phyloP scores from a whole-genome alignment of 805 yeast species.

The Ogataea neopini region DNA sequence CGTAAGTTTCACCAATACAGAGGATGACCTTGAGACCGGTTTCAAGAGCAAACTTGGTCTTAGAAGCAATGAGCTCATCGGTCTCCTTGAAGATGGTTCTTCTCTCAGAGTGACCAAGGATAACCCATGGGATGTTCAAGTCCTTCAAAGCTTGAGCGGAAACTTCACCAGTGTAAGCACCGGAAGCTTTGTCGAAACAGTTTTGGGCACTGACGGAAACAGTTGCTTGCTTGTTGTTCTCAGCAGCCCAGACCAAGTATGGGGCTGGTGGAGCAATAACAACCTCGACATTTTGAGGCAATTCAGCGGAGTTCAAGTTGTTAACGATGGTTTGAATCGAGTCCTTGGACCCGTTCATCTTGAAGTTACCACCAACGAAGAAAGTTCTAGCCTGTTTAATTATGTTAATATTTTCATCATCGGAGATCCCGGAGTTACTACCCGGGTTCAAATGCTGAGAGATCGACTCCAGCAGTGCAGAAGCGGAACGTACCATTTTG shows the following conservation, averaged over 20 bases:
- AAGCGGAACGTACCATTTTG: slow-evolving; percentile 30
- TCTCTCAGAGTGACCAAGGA: slow-evolving; percentile 98
- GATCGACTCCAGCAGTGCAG: slow-evolving; percentile 19
- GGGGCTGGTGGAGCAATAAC: slow-evolving; percentile 97
- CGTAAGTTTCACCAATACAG: slow-evolving; percentile 97
- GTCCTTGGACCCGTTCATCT: slow-evolving; percentile 92
- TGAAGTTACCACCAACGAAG: slow-evolving; percentile 99
- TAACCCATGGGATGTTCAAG: slow-evolving; percentile 90
- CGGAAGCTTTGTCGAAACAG: slow-evolving; percentile 81
- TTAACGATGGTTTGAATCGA: slow-evolving; percentile 83
- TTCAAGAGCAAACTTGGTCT: slow-evolving; percentile 92
- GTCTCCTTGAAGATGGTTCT: slow-evolving; percentile 89
- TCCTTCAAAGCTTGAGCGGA: slow-evolving; percentile 88
- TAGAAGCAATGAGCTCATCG: slow-evolving; percentile 88
- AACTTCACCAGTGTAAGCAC: slow-evolving; percentile 98
- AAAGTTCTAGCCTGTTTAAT: slow-evolving; percentile 44
- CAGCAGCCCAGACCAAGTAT: slow-evolving; percentile 77
- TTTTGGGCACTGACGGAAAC: slow-evolving; percentile 91
- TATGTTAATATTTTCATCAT: slow-evolving; percentile 16
- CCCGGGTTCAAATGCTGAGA: slow-evolving; percentile 20
- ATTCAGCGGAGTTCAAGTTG: slow-evolving; percentile 72
- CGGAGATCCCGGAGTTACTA: slow-evolving; percentile 8
- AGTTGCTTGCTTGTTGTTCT: slow-evolving; percentile 64
- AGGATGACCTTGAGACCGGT: slow-evolving; percentile 87
- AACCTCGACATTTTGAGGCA: slow-evolving; percentile 82